Base-by-base conservation (phyloP, 2,329 filamentous ascomycete species). In the Trichoderma semiorbis region DNA sequence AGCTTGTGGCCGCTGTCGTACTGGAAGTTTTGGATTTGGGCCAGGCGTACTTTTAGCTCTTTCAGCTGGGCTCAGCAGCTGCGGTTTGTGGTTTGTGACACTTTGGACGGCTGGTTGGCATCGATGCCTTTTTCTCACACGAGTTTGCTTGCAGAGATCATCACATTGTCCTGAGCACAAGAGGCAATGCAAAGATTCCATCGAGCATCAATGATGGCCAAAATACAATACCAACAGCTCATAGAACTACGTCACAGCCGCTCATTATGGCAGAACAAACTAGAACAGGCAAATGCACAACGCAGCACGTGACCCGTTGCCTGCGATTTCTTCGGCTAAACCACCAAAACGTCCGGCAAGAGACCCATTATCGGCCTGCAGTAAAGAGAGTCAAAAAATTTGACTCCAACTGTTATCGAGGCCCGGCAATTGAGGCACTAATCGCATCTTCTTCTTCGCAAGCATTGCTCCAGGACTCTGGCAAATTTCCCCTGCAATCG, bases 301-400 rank as follows among this genome's bases (percentile, higher is more conserved):
- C 21, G 28, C 24, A n/a, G 63, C 73, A 74, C 73, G 73, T 74
- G 73, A 74, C 64, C 21, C 18, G 6, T 3, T 7, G n/a, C 11
- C 47, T 53, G 65, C 69, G 66, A 58, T 65, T 57, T 72, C 72
- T 73, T 73, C 72, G 72, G 72, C 60, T 72, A 73, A 72, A 72
- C 69, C 62, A 32, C 64, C 64, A 58, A 39, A 43, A 55, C 57
- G 24, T 34, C 32, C 65, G 30, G 58, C 34, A 14, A 28, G 18
- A 61, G 57, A 62, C 57, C 66, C 34, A 57, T 67, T 55, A 71
- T 66, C 60, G 66, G 47, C 34, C 50, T 58, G 39, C 39, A 43
- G 39, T 34, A 21, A 68, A 71, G 72, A 24, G 57, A 47, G 43
- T 60, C 69, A 72, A 72, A 74, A 74, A 74, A 72, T 74, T 74